Percentiles rank a stretch among this genome's conserved stretches.
Evolutionary conservation across 805 yeast species (phyloP).

Genomic region (Teunomyces tritomae): DNA sequence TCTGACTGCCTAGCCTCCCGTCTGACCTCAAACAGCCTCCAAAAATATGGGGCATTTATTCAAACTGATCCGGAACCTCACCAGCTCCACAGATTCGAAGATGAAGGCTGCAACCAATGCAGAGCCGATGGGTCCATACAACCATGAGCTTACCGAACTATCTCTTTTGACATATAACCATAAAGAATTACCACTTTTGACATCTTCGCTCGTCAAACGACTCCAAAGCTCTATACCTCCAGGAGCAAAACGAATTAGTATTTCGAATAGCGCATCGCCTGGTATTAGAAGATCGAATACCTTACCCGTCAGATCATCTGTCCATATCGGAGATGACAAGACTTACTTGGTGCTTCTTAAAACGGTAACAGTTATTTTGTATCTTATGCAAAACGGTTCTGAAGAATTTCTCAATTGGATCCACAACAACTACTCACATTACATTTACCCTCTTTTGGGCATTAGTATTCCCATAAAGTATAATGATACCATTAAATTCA

Average conservation of each 20-base stretch:
- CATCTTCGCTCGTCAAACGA: conserved; percentile 39
- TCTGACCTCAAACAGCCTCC: neutral
- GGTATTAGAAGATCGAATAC: conserved; percentile 2
- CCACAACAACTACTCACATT: conserved; percentile 7
- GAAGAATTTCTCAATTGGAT: conserved; percentile 48
- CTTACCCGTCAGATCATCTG: neutral
- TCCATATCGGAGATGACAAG: neutral
- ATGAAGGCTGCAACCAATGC: conserved; percentile 44
- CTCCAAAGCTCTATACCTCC: conserved; percentile 16
- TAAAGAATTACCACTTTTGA: conserved; percentile 38
- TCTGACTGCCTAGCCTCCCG: neutral
- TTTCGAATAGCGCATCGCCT: neutral
- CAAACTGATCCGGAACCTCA: conserved; percentile 6
- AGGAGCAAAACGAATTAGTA: neutral
- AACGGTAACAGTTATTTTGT: conserved; percentile 51
- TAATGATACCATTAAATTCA: conserved; percentile 34
- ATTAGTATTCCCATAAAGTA: conserved; percentile 12
- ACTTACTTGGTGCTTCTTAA: conserved; percentile 33
- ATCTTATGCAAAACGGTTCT: conserved; percentile 54
- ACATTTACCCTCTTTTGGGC: conserved; percentile 17
- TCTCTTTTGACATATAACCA: conserved; percentile 44
- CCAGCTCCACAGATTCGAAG: conserved; percentile 15
- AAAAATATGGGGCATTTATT: conserved; percentile 4
- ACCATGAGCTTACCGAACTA: conserved; percentile 52
- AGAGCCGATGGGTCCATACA: conserved; percentile 55